These are phyloP conservation scores for Postia placenta DNA, from an alignment of 768 basidiomycete species.

Conservation along the genomic window DNA sequence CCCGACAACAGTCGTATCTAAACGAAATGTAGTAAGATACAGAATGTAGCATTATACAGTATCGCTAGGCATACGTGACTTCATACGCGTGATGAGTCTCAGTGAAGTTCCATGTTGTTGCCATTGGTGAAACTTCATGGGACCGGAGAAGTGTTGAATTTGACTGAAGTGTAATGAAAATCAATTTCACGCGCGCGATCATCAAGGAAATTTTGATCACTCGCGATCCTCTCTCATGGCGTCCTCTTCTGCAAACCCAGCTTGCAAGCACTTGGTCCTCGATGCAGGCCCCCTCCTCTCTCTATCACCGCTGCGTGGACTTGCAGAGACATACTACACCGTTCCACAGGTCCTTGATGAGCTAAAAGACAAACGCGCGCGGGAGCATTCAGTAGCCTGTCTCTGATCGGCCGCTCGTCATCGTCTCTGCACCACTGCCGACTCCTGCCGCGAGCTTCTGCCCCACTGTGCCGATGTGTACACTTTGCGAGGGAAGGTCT, in stretches of 20 bases:
- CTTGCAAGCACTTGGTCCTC: conserved; percentile 77
- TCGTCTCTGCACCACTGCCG: no score
- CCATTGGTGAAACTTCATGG: background rate
- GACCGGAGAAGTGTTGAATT: background rate
- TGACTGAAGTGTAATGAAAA: no score
- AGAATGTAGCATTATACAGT: background rate
- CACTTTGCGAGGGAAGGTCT: no score
- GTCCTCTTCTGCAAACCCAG: conserved; percentile 25
- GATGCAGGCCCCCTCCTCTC: conserved; percentile 93
- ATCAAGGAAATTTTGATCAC: conserved; percentile 4
- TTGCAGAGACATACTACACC: conserved; percentile 81
- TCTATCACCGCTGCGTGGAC: conserved; percentile 80
- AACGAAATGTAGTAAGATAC: background rate
- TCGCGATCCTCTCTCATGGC: conserved; percentile 14
- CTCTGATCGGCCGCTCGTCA: no score
- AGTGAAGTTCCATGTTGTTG: no score
- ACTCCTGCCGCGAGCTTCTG: no score
- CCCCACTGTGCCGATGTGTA: no score
- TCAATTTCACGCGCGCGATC: no score
- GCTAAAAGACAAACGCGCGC: conserved; percentile 79
- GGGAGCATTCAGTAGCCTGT: no score
- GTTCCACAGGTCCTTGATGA: conserved; percentile 89
- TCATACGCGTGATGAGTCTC: background rate
- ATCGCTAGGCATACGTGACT: background rate
- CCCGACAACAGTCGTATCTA: no score